phyloP scores from a whole-genome alignment of 2,329 filamentous ascomycete genomes.

The Talaromyces sp. region DNA sequence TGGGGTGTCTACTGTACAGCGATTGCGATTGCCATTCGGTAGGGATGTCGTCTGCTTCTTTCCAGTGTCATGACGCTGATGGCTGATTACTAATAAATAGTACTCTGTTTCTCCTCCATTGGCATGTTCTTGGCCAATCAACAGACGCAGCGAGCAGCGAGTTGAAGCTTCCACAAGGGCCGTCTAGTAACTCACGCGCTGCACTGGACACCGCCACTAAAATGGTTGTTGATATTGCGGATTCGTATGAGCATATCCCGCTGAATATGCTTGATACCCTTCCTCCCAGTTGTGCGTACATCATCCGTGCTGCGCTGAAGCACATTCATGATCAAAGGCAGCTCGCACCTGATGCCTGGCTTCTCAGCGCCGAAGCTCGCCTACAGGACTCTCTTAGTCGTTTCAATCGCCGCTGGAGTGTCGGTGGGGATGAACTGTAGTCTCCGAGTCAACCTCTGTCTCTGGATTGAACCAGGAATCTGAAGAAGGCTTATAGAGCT shows the following conservation, averaged over 20 bases:
- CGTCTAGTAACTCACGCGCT: neutral
- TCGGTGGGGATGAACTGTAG: no score
- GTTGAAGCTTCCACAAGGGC: neutral
- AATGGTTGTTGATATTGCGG: slow-evolving; percentile 1
- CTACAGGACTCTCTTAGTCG: no score
- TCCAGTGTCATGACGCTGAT: no score
- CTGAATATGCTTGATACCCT: neutral
- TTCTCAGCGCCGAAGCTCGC: no score
- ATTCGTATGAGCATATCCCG: neutral
- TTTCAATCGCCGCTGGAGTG: no score
- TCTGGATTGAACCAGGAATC: no score
- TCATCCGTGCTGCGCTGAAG: neutral
- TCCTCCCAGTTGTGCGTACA: neutral
- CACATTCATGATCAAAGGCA: no score
- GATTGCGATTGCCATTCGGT: neutral
- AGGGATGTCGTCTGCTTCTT: no score
- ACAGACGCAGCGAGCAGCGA: neutral
- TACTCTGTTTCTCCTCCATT: neutral
- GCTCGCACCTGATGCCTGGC: no score
- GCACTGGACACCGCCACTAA: slow-evolving; percentile 5
- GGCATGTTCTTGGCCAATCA: neutral
- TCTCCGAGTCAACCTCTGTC: no score
- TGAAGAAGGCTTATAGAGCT: no score
- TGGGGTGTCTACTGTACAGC: slow-evolving; percentile 1
- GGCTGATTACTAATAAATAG: no score